Conservation (phyloP, 768 basidiomycete species). For the Coprinopsis cinerea region DNA sequence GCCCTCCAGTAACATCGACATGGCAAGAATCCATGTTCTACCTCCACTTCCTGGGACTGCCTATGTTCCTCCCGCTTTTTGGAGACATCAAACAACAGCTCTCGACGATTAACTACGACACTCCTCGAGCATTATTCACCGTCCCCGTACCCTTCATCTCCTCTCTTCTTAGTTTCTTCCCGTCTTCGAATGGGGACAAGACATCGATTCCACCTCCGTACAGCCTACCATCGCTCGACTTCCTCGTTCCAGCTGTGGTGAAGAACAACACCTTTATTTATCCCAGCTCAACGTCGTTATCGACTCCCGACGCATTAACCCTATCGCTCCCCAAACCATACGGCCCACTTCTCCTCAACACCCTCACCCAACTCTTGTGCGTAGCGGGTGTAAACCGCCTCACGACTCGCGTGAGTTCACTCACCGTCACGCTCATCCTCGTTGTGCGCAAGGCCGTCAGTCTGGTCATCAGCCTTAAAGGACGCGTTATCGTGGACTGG, state of each 20-base stretch:
- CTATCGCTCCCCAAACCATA: constrained; percentile 54
- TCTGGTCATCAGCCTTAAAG: constrained; percentile 62
- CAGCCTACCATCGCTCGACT: constrained; percentile 24
- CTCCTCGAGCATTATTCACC: constrained; percentile 27
- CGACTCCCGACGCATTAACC: constrained; percentile 11
- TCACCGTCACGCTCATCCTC: constrained; percentile 75
- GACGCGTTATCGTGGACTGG: constrained; percentile 26
- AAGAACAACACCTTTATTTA: constrained; percentile 16
- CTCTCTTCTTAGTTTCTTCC: constrained; percentile 13
- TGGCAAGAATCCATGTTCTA: constrained; percentile 96
- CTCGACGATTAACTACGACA: constrained; percentile 31
- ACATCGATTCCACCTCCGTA: constrained; percentile 25
- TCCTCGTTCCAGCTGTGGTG: constrained; percentile 18
- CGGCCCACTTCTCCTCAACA: constrained; percentile 65
- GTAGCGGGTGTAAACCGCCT: constrained; percentile 83
- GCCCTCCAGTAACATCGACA: constrained; percentile 21
- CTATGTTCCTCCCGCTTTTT: constrained; percentile 64
- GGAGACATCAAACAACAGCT: constrained; percentile 46
- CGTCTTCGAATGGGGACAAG: constrained; percentile 1
- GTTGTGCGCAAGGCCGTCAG: constrained; percentile 80
- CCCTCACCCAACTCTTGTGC: constrained; percentile 80
- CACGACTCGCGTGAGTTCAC: constrained; percentile 65
- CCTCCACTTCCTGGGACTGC: constrained; percentile 74
- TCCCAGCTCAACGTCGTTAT: constrained; percentile 16
- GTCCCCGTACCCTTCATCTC: constrained; percentile 18